phyloP scores from a whole-genome alignment of 169 alveolate species.

The Amoebophrya sp. region DNA sequence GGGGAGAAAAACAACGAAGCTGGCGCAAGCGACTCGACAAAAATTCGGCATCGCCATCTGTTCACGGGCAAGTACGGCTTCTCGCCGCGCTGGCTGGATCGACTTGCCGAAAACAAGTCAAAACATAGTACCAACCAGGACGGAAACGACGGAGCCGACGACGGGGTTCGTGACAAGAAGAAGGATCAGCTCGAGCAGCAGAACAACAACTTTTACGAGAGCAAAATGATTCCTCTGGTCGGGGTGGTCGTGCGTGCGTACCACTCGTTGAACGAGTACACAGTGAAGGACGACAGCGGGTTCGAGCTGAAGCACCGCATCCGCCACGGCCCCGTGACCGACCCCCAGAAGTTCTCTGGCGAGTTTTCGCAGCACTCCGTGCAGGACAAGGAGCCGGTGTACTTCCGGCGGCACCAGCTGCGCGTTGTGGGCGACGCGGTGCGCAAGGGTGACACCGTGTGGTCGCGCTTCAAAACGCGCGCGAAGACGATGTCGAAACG shows the following conservation, averaged over 20 bases:
- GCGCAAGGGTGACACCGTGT: neutral
- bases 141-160: neutral
- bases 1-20: too few species aligned
- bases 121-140: neutral
- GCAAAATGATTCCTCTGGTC: neutral
- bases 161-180: neutral
- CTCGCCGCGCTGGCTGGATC: neutral
- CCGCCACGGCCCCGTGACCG: neutral
- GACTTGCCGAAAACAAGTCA: neutral
- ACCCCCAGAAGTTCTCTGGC: neutral
- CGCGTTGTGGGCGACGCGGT: neutral
- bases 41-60: too few species aligned
- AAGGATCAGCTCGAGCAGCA: neutral
- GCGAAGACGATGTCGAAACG: too few species aligned
- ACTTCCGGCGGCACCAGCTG: neutral
- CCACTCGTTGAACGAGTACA: neutral
- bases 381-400: neutral
- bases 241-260: neutral
- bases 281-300: neutral
- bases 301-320: neutral
- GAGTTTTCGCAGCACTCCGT: neutral
- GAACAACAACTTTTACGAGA: neutral
- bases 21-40: too few species aligned
- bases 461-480: neutral
- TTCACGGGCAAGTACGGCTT: too few species aligned